Evolutionary conservation across 108 stramenopile species (phyloP).

Genomic region (Cyclotella choctawhatcheeana): DNA sequence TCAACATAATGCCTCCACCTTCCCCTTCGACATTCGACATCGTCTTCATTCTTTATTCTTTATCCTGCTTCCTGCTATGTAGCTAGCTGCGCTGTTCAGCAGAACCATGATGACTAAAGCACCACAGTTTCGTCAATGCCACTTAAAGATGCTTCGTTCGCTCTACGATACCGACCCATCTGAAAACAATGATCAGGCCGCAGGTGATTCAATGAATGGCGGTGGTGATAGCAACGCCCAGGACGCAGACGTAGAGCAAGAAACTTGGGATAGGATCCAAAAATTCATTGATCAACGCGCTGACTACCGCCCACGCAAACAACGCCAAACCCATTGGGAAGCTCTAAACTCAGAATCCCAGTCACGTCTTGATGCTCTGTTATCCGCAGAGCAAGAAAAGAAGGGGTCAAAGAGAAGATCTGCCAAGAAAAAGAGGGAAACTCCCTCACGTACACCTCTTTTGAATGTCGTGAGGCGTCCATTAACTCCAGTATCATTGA

Average conservation of each 20-base stretch:
- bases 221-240: background rate
- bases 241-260: background rate
- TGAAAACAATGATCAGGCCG: background rate
- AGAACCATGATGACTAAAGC: conserved; percentile 1
- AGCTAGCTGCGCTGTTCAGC: too few relatives aligned
- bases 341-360: conserved; percentile 21
- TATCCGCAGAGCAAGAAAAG: conserved; percentile 10
- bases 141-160: conserved; percentile 34
- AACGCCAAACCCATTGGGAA: conserved; percentile 29
- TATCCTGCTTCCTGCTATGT: too few relatives aligned
- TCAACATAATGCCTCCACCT: too few relatives aligned
- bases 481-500: conserved; percentile 27
- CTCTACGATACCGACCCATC: conserved; percentile 7
- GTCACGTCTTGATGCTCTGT: conserved; percentile 23
- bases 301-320: conserved; percentile 33
- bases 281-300: conserved; percentile 14
- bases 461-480: conserved; percentile 16
- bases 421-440: conserved; percentile 6
- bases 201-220: background rate
- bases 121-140: conserved; percentile 18
- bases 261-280: conserved; percentile 28
- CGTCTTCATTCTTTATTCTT: too few relatives aligned
- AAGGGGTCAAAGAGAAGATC: conserved; percentile 23
- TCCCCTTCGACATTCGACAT: too few relatives aligned
- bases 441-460: conserved; percentile 28